Evolutionary conservation across 2,329 filamentous ascomycete genomes (phyloP), one percentile per base, ranked within the genome.

Genomic region (Septoria linicola): DNA sequence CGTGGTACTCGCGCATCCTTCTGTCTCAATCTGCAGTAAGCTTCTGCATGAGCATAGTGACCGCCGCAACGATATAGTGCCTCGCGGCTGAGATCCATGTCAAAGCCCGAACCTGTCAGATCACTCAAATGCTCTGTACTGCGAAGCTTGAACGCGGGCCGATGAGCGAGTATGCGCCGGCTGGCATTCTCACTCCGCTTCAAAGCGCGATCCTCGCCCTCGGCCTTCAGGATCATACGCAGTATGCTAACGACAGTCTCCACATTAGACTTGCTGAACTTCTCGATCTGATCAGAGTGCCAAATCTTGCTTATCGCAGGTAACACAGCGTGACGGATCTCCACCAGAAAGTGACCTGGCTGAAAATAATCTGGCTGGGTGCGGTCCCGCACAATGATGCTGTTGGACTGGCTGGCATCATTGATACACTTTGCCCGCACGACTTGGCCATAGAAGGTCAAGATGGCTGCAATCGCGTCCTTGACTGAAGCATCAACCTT

Each of bases 51-150:
- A 2, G 73, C 67, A 3, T 70, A 62, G 46, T 80, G 79, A 49
- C 89, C 88, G 63, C 89, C 87, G 62, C 88, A 88, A 48, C 92
- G 83, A 68, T 89, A 96, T 0, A 93, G 73, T 23, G 88, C 90
- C 70, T 97, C 92, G 25, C 80, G 78, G 5, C 80, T 85, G 45
- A 96, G 75, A 10, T 82, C 80, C 36, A 79, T 73, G 16, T 83
- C 76, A 52, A 74, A 81, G 1, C 76, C 77, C 48, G 74, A 73
- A 7, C 76, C 74, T 40, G 67, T 70, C 14, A 82, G 63, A 21
- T 72, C 73, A 1, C 63, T 57, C 23, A 75, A 55, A 14, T 68
- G 61, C 0, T 80, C 77, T 10, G 63, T 63, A 51, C 75, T 76
- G 20, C 68, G 68, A 13, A 80, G 68, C 36, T 74, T 73, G 66